phyloP scores from a whole-genome alignment of 305 asterid genomes.

The Rubia tinctorum region DNA sequence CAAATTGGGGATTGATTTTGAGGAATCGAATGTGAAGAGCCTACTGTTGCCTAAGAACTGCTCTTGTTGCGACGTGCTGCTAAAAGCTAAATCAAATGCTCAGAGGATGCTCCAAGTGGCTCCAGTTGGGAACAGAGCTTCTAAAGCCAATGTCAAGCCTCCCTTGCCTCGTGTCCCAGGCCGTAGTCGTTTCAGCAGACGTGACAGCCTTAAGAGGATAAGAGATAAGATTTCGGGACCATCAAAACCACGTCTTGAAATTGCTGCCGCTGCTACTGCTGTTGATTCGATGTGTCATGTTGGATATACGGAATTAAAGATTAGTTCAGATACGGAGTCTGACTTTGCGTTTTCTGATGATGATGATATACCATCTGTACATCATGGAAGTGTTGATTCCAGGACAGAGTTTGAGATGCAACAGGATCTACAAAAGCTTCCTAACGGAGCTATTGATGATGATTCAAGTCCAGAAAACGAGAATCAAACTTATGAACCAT shows the following conservation, averaged over 20 bases:
- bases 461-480: slow-evolving; percentile 22
- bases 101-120: slow-evolving; percentile 53
- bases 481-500: slow-evolving; percentile 25
- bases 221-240: slow-evolving; percentile 58
- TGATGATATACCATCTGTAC: slow-evolving; percentile 40
- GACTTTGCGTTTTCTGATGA: slow-evolving; percentile 69
- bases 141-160: slow-evolving; percentile 69
- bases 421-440: slow-evolving; percentile 12
- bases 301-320: slow-evolving; percentile 70
- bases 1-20: slow-evolving; percentile 45
- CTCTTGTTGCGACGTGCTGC: slow-evolving; percentile 60
- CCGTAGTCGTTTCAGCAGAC: slow-evolving; percentile 59
- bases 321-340: slow-evolving; percentile 83
- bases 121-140: slow-evolving; percentile 58
- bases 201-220: slow-evolving; percentile 64
- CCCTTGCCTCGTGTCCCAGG: slow-evolving; percentile 73
- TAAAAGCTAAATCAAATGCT: slow-evolving; percentile 52
- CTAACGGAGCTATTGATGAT: slow-evolving; percentile 17
- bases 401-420: slow-evolving; percentile 11
- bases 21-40: slow-evolving; percentile 36
- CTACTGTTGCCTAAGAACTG: slow-evolving; percentile 40
- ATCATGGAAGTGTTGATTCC: slow-evolving; percentile 16
- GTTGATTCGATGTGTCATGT: slow-evolving; percentile 49
- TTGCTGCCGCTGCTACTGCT: slow-evolving; percentile 17
- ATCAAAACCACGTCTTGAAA: slow-evolving; percentile 13